Evolutionary conservation across 1,284 basidiomycete genomes (phyloP), one percentile per base, ranked within the genome.

Genomic region (Microbotryum silenes-acaulis): DNA sequence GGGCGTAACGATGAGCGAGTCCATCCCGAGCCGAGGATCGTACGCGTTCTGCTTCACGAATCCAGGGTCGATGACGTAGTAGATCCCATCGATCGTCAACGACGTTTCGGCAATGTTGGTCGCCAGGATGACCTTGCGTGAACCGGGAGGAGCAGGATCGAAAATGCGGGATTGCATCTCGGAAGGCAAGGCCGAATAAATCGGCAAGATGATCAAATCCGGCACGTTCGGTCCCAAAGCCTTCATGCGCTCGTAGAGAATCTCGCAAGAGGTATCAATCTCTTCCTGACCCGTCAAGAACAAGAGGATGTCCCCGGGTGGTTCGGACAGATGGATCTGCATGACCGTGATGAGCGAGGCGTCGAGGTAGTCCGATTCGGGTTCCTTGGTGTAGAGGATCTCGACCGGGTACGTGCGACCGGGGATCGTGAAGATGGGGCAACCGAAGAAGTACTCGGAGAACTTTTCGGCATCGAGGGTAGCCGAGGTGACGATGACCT

Each of bases 391-490:
- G 78, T 98, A 97, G 23, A 98, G 80, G 50, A 91, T 83, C 76
- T 99, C 96, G 66, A 98, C 96, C 3, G 94, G 94, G 78, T 89
- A 97, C n/a, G 93, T 93, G 71, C 93, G 86, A 68, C 96, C 96
- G 16, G 96, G 94, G 69, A 98, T 98, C n/a, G 94, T 97, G 81
- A 98, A 97, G 77, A 98, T 97, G 14, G 94, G 93, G 77, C 93
- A 97, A 23, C 88, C 90, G 75, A 87, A 96, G 81, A 98, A 99
- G 81, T 97, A 98, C 71, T 90, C 91, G 9, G 93, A 93, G 77
- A 98, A 98, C 79, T 98, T 98, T 74, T 96, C 93, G 50, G 96
- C 94, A 72, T 99, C 94, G n/a, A 99, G 81, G 0, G 96, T 99
- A 1, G 96, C 96, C 0, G 94, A 97, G 0, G 94, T 98, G 64